Evolutionary conservation across 192 early-diverging fungal genomes (phyloP).

Genomic region (Piromyces sp.): DNA sequence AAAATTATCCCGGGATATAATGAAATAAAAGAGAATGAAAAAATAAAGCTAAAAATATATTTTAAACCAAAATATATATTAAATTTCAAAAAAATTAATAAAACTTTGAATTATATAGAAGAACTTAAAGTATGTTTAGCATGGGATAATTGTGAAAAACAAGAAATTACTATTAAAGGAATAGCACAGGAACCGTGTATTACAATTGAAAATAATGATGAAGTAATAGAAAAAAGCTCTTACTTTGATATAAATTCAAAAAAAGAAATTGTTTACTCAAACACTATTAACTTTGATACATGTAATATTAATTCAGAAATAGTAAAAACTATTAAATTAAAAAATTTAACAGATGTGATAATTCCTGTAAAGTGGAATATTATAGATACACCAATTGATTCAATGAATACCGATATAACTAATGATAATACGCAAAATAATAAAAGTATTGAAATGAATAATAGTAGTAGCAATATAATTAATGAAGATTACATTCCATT

Average conservation of each 20-base stretch:
- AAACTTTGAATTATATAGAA: not conserved
- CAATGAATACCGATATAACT: not conserved
- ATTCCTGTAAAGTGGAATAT: not conserved
- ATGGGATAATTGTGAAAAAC: not conserved
- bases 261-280: not conserved
- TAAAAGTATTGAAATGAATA: not conserved
- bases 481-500: too few relatives aligned
- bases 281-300: not conserved
- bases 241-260: not conserved
- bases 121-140: not conserved
- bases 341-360: not conserved
- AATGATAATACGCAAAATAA: not conserved
- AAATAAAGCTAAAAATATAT: not conserved
- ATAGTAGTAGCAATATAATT: too few relatives aligned
- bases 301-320: not conserved
- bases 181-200: not conserved
- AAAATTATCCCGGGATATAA: not conserved
- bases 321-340: not conserved
- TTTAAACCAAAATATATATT: not conserved
- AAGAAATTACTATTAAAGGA: not conserved
- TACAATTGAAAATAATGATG: not conserved
- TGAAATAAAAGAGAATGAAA: not conserved
- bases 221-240: not conserved
- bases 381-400: not conserved
- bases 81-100: not conserved